A percentile compares a stretch with the other conserved stretches of the same genome.
Conservation (phyloP, 129 eudicot genomes). For the Helianthus annuus region DNA sequence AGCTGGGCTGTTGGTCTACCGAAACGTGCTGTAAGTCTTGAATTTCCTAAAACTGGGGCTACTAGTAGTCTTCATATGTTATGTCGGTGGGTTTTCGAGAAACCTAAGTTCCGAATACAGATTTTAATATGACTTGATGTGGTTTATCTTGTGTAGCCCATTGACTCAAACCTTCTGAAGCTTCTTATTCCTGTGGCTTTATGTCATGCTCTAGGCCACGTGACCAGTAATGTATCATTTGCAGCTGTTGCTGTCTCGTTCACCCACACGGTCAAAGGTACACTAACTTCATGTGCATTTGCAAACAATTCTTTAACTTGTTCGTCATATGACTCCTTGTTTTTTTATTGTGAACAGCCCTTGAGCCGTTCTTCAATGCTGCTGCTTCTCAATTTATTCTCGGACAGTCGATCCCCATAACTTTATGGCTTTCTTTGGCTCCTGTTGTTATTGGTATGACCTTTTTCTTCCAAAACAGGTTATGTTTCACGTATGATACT, state of each 20-base stretch:
- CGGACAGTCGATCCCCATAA: constrained; percentile 74
- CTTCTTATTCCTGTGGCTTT: constrained; percentile 88
- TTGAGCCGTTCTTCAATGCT: constrained; percentile 98
- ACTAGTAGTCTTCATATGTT: too few species aligned
- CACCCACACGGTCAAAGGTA: constrained; percentile 95
- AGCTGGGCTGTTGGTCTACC: constrained; percentile 95
- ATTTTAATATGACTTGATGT: not conserved
- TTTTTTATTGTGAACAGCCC: constrained; percentile 47
- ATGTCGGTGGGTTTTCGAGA: too few species aligned
- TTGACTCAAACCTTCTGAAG: constrained; percentile 76
- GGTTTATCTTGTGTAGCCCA: constrained; percentile 47
- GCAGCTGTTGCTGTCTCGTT: constrained; percentile 99
- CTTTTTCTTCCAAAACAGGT: constrained; percentile 1
- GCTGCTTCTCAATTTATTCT: constrained; percentile 96
- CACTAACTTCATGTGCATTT: not conserved
- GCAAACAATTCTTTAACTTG: not conserved
- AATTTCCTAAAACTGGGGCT: not conserved
- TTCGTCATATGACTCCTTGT: not conserved
- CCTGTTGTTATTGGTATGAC: constrained; percentile 88
- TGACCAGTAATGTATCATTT: constrained; percentile 88
- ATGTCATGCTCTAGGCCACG: constrained; percentile 91
- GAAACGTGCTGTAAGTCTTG: constrained; percentile 82
- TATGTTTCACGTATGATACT: constrained; percentile 12
- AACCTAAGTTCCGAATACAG: too few species aligned
- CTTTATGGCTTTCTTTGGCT: constrained; percentile 86